phyloP scores from a whole-genome alignment of 768 basidiomycete species.

The Russula emetica region DNA sequence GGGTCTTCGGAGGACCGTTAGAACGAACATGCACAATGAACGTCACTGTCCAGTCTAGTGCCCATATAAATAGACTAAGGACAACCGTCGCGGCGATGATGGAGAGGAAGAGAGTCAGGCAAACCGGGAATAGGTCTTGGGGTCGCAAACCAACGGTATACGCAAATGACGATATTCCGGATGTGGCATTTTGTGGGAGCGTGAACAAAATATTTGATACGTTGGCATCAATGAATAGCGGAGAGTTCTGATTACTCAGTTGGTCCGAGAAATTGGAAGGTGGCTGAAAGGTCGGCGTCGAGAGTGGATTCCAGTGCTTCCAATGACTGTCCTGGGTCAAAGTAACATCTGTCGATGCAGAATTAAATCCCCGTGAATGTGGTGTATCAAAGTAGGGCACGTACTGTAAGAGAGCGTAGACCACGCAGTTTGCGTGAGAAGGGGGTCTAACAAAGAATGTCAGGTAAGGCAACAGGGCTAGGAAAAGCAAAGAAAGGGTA shows the following conservation, averaged over 20 bases:
- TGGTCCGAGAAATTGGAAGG: conserved; percentile 71
- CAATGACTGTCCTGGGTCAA: conserved; percentile 46
- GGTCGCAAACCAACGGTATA: conserved; percentile 78
- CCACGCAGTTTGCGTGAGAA: conserved; percentile 87
- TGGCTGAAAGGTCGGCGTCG: conserved; percentile 53
- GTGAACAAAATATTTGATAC: conserved; percentile 71
- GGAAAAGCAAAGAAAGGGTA: conserved; percentile 25
- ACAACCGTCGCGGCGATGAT: conserved; percentile 70
- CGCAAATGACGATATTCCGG: conserved; percentile 80
- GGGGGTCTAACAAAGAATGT: conserved; percentile 58
- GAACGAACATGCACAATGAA: conserved; percentile 33
- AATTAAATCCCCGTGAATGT: not conserved
- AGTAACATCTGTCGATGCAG: conserved; percentile 57
- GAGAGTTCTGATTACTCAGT: conserved; percentile 62
- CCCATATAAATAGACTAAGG: conserved; percentile 68
- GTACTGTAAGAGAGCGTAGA: conserved; percentile 72
- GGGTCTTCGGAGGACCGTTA: conserved; percentile 33
- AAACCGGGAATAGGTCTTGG: conserved; percentile 76
- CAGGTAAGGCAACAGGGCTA: conserved; percentile 4
- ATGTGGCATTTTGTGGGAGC: conserved; percentile 54
- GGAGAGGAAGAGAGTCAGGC: conserved; percentile 76
- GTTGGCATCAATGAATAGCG: conserved; percentile 68
- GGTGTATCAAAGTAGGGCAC: conserved; percentile 27
- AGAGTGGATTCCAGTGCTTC: conserved; percentile 67
- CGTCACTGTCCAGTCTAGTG: conserved; percentile 54